Conservation (phyloP, 192 early-diverging fungal species). For the Nowakowskiella sp. region DNA sequence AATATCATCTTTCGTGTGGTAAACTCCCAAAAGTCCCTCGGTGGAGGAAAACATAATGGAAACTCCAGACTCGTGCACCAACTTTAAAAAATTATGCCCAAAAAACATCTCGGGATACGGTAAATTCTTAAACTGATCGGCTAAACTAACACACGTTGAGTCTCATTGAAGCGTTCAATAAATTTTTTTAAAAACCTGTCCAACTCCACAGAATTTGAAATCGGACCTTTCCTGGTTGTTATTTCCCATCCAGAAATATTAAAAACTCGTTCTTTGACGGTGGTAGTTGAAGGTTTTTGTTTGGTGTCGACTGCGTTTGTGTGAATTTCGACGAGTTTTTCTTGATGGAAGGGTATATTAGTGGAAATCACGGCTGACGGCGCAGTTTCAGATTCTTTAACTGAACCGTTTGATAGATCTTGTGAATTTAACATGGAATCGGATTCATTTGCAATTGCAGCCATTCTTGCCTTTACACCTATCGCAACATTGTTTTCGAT, state of each 20-base stretch:
- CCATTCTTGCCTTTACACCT: too few relatives aligned
- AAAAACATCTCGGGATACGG: slow-evolving; percentile 96
- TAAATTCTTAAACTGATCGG: slow-evolving; percentile 21
- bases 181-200: slow-evolving; percentile 42
- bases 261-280: slow-evolving; percentile 15
- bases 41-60: slow-evolving; percentile 55
- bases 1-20: slow-evolving; percentile 48
- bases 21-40: slow-evolving; percentile 53
- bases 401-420: too few relatives aligned
- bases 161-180: slow-evolving; percentile 15
- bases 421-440: too few relatives aligned
- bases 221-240: slow-evolving; percentile 48
- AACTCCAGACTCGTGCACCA: slow-evolving; percentile 51
- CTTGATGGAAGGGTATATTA: too few relatives aligned
- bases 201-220: slow-evolving; percentile 47
- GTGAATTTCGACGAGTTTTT: too few relatives aligned
- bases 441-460: too few relatives aligned
- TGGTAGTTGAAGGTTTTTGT: too few relatives aligned
- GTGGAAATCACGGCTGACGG: too few relatives aligned
- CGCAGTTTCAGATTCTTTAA: too few relatives aligned
- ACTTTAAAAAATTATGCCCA: slow-evolving; percentile 71
- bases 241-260: slow-evolving; percentile 45
- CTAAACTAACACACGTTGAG: background rate
- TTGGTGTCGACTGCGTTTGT: too few relatives aligned
- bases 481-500: too few relatives aligned